phyloP scores from a whole-genome alignment of 805 yeast genomes.

The Suhomyces prunicola region DNA sequence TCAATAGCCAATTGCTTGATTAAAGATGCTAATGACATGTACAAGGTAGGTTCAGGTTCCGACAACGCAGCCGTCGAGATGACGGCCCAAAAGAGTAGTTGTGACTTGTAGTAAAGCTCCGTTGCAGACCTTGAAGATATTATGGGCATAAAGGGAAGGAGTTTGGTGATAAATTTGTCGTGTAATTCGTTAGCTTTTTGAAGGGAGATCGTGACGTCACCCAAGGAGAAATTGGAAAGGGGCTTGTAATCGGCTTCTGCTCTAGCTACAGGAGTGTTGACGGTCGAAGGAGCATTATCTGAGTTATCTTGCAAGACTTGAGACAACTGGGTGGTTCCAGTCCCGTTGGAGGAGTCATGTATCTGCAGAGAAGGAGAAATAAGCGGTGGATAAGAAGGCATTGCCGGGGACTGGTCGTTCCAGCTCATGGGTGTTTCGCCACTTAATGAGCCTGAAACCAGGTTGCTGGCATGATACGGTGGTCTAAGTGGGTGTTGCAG shows the following conservation, averaged over 20 bases:
- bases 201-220: constrained; percentile 66
- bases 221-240: constrained; percentile 66
- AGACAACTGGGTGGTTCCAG: constrained; percentile 12
- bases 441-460: not conserved
- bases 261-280: constrained; percentile 1
- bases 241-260: constrained; percentile 14
- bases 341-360: constrained; percentile 15
- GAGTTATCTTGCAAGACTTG: constrained; percentile 22
- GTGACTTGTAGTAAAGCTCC: constrained; percentile 79
- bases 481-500: constrained; percentile 5
- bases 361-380: constrained; percentile 6
- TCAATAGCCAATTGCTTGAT: constrained; percentile 86
- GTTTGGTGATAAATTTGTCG: constrained; percentile 59
- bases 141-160: constrained; percentile 77
- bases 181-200: constrained; percentile 73
- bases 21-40: constrained; percentile 68
- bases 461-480: not conserved
- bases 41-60: constrained; percentile 82
- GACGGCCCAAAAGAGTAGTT: constrained; percentile 85
- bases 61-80: constrained; percentile 81
- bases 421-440: constrained; percentile 1
- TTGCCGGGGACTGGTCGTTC: constrained; percentile 2
- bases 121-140: constrained; percentile 66
- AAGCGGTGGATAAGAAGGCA: constrained; percentile 5
- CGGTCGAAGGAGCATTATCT: constrained; percentile 30